Evolutionary conservation across 192 early-diverging fungal species (phyloP).

Genomic region (Spizellomyces punctatus): DNA sequence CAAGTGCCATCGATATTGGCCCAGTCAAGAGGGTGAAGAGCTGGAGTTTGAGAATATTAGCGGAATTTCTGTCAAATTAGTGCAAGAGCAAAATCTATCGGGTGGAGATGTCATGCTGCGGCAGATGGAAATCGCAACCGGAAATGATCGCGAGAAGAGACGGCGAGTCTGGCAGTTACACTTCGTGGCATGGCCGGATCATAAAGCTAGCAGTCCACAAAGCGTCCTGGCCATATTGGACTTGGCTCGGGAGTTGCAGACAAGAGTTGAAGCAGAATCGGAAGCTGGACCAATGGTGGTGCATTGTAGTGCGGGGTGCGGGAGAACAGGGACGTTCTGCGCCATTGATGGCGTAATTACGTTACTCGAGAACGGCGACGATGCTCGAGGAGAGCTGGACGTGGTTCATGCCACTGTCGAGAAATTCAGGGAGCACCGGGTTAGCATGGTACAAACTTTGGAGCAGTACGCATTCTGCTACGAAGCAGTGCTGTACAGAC

Average conservation of each 20-base stretch:
- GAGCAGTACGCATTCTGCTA: slow-evolving; percentile 63
- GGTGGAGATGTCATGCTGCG: slow-evolving; percentile 37
- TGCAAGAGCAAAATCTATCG: slow-evolving; percentile 44
- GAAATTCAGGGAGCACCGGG: slow-evolving; percentile 46
- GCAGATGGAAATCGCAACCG: not conserved
- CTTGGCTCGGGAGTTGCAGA: slow-evolving; percentile 42
- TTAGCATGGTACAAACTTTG: slow-evolving; percentile 57
- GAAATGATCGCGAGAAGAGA: slow-evolving; percentile 15
- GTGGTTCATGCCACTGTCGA: slow-evolving; percentile 42
- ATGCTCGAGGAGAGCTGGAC: slow-evolving; percentile 28
- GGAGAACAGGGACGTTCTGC: slow-evolving; percentile 59
- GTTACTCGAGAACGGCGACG: slow-evolving; percentile 28
- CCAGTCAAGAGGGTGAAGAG: slow-evolving; percentile 41
- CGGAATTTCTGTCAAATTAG: slow-evolving; percentile 50
- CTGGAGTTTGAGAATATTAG: slow-evolving; percentile 46
- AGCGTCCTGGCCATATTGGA: slow-evolving; percentile 48
- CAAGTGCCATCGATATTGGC: slow-evolving; percentile 92
- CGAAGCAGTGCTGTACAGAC: slow-evolving; percentile 51
- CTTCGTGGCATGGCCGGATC: slow-evolving; percentile 84
- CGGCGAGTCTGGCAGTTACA: slow-evolving; percentile 70
- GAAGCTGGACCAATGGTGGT: slow-evolving; percentile 53
- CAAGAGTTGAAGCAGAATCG: slow-evolving; percentile 6
- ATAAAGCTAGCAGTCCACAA: slow-evolving; percentile 52
- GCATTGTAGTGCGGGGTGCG: slow-evolving; percentile 62
- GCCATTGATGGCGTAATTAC: slow-evolving; percentile 45